phyloP scores from a whole-genome alignment of 495 filamentous ascomycete genomes.

The Penicillium waksmanii region DNA sequence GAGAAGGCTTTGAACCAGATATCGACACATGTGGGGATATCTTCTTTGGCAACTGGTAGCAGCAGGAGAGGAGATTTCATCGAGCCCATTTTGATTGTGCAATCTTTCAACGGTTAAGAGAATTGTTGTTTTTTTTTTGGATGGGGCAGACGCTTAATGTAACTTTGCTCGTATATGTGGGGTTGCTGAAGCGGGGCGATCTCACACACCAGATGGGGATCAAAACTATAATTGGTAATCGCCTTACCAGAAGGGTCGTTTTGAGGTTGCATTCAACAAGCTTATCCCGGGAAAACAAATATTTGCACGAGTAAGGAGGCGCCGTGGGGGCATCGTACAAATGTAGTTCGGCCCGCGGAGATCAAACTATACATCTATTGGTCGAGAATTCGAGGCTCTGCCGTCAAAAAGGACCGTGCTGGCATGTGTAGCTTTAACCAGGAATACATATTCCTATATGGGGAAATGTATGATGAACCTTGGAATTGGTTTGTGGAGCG shows the following conservation, averaged over 20 bases:
- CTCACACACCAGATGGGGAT: neutral
- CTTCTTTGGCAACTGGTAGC: conserved; percentile 27
- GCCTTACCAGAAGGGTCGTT: no score
- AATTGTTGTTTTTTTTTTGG: neutral
- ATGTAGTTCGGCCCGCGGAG: neutral
- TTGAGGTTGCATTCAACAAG: no score
- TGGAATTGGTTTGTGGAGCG: neutral
- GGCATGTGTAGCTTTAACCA: neutral
- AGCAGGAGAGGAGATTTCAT: conserved; percentile 11
- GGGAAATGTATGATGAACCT: neutral
- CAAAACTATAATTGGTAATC: neutral
- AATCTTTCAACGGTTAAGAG: neutral
- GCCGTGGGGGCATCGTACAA: neutral
- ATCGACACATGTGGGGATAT: conserved; percentile 24
- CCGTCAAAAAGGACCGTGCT: neutral
- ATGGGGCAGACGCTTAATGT: neutral
- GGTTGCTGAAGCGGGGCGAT: neutral
- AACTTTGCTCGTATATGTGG: neutral
- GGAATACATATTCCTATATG: conserved; percentile 4
- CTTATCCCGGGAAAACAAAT: no score
- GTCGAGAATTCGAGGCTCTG: neutral
- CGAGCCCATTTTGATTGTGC: neutral
- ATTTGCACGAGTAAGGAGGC: neutral
- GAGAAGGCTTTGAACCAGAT: conserved; percentile 36
- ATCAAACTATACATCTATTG: neutral